These are phyloP conservation scores for Pythium folliculosum DNA, from an alignment of 352 stramenopile genomes.

Conservation along the genomic window DNA sequence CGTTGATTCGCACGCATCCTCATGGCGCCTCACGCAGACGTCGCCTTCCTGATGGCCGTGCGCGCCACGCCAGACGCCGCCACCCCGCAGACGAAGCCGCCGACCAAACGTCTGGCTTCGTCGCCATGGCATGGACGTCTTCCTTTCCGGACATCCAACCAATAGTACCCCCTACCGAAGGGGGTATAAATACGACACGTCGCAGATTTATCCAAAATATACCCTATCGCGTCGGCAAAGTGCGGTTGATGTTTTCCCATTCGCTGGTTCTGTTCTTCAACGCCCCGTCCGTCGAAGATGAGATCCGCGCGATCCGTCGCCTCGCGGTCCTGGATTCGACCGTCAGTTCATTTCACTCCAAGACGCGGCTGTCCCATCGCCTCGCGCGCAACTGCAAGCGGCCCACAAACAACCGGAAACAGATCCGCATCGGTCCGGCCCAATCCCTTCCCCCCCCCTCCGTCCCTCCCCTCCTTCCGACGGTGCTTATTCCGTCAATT, in stretches of 20 bases:
- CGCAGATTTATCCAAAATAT: conserved; percentile 3
- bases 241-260: conserved; percentile 22
- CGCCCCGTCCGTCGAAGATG: not conserved
- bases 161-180: not conserved
- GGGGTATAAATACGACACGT: conserved; percentile 14
- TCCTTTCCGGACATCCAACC: too few relatives aligned
- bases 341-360: not conserved
- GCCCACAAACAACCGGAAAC: not conserved
- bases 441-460: not conserved
- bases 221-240: not conserved
- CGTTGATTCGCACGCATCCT: conserved; percentile 1
- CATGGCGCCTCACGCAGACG: not conserved
- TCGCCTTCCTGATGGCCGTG: not conserved
- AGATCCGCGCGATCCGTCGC: not conserved
- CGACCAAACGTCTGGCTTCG: not conserved
- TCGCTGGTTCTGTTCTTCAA: conserved; percentile 12
- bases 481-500: not conserved
- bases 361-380: not conserved
- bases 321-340: not conserved
- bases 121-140: too few relatives aligned
- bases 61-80: too few relatives aligned
- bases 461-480: not conserved
- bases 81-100: too few relatives aligned
- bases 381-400: not conserved
- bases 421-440: not conserved